These are phyloP conservation scores for Avicennia marina DNA, from an alignment of 257 asterid species.

Conservation along the genomic window DNA sequence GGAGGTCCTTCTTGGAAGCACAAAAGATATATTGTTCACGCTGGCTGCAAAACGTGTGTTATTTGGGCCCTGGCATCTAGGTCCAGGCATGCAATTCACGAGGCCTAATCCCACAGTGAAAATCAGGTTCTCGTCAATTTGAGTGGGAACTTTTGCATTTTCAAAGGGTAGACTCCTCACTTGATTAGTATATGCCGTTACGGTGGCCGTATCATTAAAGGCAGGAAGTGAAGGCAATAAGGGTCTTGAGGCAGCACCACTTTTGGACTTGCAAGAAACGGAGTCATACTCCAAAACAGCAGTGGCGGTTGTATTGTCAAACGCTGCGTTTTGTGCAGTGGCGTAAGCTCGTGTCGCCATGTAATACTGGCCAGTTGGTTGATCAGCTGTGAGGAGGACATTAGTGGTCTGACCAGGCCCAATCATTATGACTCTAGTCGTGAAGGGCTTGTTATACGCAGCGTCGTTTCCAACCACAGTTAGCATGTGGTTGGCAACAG, in stretches of 20 bases:
- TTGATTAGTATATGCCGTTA: slow-evolving; percentile 46
- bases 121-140: slow-evolving; percentile 44
- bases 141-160: slow-evolving; percentile 31
- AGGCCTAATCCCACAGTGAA: slow-evolving; percentile 64
- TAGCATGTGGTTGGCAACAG: slow-evolving; percentile 51
- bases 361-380: slow-evolving; percentile 46
- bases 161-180: slow-evolving; percentile 29
- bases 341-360: slow-evolving; percentile 55
- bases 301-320: slow-evolving; percentile 61
- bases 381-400: slow-evolving; percentile 59
- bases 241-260: slow-evolving; percentile 22
- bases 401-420: slow-evolving; percentile 74
- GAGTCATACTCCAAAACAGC: slow-evolving; percentile 49
- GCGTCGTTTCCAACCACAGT: slow-evolving; percentile 66
- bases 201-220: slow-evolving; percentile 47
- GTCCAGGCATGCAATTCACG: slow-evolving; percentile 49
- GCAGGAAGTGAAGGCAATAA: slow-evolving; percentile 45
- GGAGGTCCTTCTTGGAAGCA: slow-evolving; percentile 40
- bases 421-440: slow-evolving; percentile 44
- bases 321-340: slow-evolving; percentile 51
- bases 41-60: slow-evolving; percentile 56
- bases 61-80: slow-evolving; percentile 61
- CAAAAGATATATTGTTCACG: slow-evolving; percentile 58
- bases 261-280: slow-evolving; percentile 10
- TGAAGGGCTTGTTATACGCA: slow-evolving; percentile 44